These are phyloP conservation scores for Colletotrichum musicola DNA, from an alignment of 2,329 filamentous ascomycete species.

Conservation along the genomic window DNA sequence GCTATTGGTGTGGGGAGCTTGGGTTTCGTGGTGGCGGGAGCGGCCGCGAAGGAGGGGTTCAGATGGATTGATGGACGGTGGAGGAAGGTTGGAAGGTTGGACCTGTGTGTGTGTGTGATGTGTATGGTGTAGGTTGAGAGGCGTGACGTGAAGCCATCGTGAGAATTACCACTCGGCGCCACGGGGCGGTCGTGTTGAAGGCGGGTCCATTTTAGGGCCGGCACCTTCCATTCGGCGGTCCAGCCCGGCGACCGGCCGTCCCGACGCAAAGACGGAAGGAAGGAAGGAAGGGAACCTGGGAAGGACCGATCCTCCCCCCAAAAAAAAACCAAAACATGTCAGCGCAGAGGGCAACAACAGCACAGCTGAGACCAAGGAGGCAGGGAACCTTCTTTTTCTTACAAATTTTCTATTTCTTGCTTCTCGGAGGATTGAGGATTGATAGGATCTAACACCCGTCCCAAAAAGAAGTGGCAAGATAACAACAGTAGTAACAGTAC, in stretches of 20 bases:
- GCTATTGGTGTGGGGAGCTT: no score
- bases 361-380: no score
- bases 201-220: conserved; percentile 16
- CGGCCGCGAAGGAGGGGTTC: conserved; percentile 6
- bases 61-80: not conserved
- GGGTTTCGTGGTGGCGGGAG: conserved; percentile 16
- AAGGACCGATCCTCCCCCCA: not conserved
- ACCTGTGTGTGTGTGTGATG: no score
- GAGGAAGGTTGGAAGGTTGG: no score
- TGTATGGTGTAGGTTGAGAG: conserved; percentile 7
- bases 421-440: no score
- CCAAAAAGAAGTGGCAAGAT: no score
- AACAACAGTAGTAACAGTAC: no score
- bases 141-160: conserved; percentile 32
- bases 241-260: conserved; percentile 15
- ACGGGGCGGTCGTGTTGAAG: conserved; percentile 5
- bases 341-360: no score
- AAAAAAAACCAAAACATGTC: no score
- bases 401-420: no score
- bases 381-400: no score
- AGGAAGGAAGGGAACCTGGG: not conserved
- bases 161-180: conserved; percentile 19
- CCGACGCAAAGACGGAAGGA: not conserved
- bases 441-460: no score
- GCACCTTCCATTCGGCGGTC: conserved; percentile 9